These are phyloP conservation scores for Alternaria burnsii DNA, from an alignment of 2,329 filamentous ascomycete species.

Conservation along the genomic window DNA sequence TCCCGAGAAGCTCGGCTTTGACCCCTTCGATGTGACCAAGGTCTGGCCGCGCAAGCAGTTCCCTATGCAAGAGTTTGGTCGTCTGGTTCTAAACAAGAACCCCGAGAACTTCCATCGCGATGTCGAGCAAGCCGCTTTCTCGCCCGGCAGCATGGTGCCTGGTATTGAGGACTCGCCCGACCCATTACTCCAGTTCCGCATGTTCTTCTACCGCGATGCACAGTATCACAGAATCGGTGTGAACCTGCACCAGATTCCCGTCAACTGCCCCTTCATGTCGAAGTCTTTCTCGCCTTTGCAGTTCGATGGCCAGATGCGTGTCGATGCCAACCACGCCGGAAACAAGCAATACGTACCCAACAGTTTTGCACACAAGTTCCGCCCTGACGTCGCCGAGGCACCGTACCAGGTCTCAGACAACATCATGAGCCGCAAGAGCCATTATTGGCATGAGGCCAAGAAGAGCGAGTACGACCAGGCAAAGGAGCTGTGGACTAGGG, in stretches of 20 bases:
- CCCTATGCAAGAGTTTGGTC: slow-evolving; percentile 60
- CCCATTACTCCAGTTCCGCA: slow-evolving; percentile 33
- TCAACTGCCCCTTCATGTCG: slow-evolving; percentile 60
- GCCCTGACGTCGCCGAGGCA: slow-evolving; percentile 60
- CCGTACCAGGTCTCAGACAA: slow-evolving; percentile 61
- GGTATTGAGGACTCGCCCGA: slow-evolving; percentile 57
- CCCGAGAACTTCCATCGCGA: slow-evolving; percentile 62
- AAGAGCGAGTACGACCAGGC: slow-evolving; percentile 63
- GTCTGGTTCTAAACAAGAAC: slow-evolving; percentile 63
- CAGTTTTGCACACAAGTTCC: slow-evolving; percentile 62
- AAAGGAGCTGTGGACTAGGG: slow-evolving; percentile 58
- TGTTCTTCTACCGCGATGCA: slow-evolving; percentile 53
- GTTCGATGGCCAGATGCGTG: slow-evolving; percentile 60
- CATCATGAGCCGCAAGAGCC: slow-evolving; percentile 61
- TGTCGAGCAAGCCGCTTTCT: slow-evolving; percentile 51
- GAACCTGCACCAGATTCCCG: slow-evolving; percentile 61
- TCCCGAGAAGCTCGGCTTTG: slow-evolving; percentile 60
- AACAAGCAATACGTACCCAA: slow-evolving; percentile 64
- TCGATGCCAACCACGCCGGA: slow-evolving; percentile 58
- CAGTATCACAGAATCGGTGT: slow-evolving; percentile 63
- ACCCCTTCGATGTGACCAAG: slow-evolving; percentile 64
- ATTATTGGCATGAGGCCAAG: slow-evolving; percentile 65
- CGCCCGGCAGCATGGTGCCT: slow-evolving; percentile 60
- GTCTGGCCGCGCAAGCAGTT: slow-evolving; percentile 61
- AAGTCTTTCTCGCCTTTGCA: slow-evolving; percentile 57